Evolutionary conservation across 2,329 filamentous ascomycete genomes (phyloP).

Genomic region (Aphanoascus verrucosus): DNA sequence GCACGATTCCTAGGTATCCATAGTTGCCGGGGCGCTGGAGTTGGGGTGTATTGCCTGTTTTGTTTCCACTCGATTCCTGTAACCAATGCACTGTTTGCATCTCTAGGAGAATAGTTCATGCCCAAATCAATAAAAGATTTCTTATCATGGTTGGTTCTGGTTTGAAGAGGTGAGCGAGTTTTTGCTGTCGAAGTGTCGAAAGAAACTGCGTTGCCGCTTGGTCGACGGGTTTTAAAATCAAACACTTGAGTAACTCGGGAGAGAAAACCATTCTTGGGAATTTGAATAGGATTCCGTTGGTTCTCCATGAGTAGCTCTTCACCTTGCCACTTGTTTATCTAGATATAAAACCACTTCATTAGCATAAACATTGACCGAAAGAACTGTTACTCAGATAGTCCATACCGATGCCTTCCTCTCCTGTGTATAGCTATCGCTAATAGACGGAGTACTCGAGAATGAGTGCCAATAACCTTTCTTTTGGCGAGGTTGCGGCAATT

Average conservation of each 20-base stretch:
- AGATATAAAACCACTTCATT: background rate
- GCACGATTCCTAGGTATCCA: conserved; percentile 9
- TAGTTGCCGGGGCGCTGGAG: background rate
- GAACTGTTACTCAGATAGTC: background rate
- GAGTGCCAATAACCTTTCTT: conserved; percentile 2
- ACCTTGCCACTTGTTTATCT: background rate
- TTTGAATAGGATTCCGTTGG: background rate
- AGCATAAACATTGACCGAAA: background rate
- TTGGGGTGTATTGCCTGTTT: conserved; percentile 2
- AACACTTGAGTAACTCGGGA: conserved; percentile 13
- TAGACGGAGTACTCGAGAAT: conserved; percentile 2
- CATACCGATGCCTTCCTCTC: conserved; percentile 4
- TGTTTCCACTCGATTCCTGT: background rate
- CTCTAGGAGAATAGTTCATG: background rate
- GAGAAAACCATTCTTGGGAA: conserved; percentile 11
- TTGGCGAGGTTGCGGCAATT: background rate
- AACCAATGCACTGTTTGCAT: too few species aligned
- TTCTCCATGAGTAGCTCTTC: background rate
- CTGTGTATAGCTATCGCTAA: background rate
- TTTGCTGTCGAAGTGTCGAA: background rate
- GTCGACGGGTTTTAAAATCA: conserved; percentile 13
- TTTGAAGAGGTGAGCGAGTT: background rate
- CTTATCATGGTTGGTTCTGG: background rate
- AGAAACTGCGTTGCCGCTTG: background rate
- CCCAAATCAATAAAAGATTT: background rate